Evolutionary conservation across 257 asterid genomes (phyloP).

Genomic region (Marsdenia floribunda): DNA sequence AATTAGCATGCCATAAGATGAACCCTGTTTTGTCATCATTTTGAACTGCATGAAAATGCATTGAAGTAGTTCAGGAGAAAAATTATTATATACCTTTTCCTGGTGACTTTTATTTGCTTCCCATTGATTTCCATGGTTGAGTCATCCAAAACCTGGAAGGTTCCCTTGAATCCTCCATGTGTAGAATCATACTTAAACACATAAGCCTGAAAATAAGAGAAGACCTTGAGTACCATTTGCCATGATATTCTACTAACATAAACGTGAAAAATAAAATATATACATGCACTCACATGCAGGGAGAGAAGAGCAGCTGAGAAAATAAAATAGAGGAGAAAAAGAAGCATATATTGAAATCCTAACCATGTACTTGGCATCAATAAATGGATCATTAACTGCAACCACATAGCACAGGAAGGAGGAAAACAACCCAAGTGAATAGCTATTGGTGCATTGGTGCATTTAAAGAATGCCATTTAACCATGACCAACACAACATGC

Average conservation of each 20-base stretch:
- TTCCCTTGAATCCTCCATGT: constrained; percentile 80
- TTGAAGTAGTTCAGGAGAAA: neutral
- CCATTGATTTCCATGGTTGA: constrained; percentile 93
- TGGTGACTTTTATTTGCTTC: constrained; percentile 64
- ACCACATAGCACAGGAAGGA: too few species aligned
- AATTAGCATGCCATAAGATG: neutral
- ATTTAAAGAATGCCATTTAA: too few species aligned
- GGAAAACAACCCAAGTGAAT: too few species aligned
- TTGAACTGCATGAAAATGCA: neutral
- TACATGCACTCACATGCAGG: neutral
- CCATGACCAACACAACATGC: too few species aligned
- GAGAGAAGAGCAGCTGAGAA: neutral
- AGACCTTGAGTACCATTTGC: neutral
- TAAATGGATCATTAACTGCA: constrained; percentile 95
- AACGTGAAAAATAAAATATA: too few species aligned
- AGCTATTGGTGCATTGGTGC: too few species aligned
- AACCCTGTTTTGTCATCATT: neutral
- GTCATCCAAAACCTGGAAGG: constrained; percentile 64
- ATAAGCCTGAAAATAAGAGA: constrained; percentile 63
- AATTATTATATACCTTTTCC: constrained; percentile 50
- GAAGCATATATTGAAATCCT: constrained; percentile 20
- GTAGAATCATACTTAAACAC: constrained; percentile 98
- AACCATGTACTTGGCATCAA: constrained; percentile 96
- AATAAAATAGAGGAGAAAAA: neutral
- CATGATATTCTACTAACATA: neutral